Conservation (phyloP, 106 monocot genomes). For the Acorus gramineus region DNA sequence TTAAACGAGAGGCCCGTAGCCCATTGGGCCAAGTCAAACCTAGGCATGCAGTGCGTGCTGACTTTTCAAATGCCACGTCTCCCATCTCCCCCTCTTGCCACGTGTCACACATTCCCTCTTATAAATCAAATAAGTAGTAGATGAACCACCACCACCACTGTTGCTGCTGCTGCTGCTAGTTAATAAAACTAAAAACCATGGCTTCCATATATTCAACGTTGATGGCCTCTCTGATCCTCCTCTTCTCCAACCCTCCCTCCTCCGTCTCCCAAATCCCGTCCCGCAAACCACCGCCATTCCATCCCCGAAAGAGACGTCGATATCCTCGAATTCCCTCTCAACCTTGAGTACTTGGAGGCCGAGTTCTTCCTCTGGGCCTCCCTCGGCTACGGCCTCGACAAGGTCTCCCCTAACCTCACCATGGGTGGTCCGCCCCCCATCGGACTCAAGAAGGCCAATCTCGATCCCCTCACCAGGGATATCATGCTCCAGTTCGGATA, state of each 20-base stretch:
- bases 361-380: slow-evolving; percentile 63
- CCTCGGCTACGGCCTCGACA: slow-evolving; percentile 48
- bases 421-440: slow-evolving; percentile 46
- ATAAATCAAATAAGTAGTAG: too few species aligned
- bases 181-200: too few species aligned
- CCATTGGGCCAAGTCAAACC: too few species aligned
- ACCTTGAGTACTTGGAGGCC: slow-evolving; percentile 61
- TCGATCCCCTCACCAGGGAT: slow-evolving; percentile 22
- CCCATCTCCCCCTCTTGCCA: too few species aligned
- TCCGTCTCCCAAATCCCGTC: not conserved
- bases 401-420: slow-evolving; percentile 28
- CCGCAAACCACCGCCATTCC: not conserved
- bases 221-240: slow-evolving; percentile 3
- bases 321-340: slow-evolving; percentile 58
- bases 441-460: slow-evolving; percentile 43
- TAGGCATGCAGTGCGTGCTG: too few species aligned
- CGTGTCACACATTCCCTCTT: too few species aligned
- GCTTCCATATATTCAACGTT: not conserved
- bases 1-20: too few species aligned
- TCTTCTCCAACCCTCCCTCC: slow-evolving; percentile 1
- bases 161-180: too few species aligned
- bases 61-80: too few species aligned
- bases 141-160: too few species aligned
- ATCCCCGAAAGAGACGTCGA: slow-evolving; percentile 28
- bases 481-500: slow-evolving; percentile 46